Conservation (phyloP, 2,329 filamentous ascomycete genomes). For the Fusarium annulatum region DNA sequence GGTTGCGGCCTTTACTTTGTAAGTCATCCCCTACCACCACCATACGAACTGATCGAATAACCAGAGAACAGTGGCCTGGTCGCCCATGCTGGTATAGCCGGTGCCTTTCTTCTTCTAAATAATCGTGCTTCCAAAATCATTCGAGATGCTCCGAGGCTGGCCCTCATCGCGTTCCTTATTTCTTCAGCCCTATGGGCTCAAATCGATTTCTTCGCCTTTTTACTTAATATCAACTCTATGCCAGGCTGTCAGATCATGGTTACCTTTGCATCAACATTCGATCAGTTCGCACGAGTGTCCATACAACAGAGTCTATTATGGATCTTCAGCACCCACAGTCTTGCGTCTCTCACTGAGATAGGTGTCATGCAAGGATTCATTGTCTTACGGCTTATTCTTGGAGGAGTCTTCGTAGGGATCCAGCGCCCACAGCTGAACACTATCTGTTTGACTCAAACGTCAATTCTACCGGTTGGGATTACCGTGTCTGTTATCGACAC, state of each 20-base stretch:
- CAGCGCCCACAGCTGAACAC: conserved; percentile 63
- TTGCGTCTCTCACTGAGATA: conserved; percentile 50
- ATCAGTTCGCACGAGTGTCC: conserved; percentile 65
- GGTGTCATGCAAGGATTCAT: conserved; percentile 60
- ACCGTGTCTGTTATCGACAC: conserved; percentile 58
- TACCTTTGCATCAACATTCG: conserved; percentile 64
- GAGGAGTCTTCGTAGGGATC: conserved; percentile 65
- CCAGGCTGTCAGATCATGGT: conserved; percentile 64
- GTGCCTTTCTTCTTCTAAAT: conserved; percentile 59
- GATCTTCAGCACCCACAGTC: conserved; percentile 56
- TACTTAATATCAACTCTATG: conserved; percentile 57
- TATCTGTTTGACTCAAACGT: conserved; percentile 63
- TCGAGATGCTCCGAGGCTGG: conserved; percentile 71
- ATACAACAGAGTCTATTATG: conserved; percentile 67
- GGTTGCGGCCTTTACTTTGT: conserved; percentile 67
- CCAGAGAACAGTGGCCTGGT: conserved; percentile 59
- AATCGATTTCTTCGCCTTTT: conserved; percentile 61
- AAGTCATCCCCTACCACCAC: conserved; percentile 39
- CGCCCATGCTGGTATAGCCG: conserved; percentile 62
- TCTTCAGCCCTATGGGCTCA: conserved; percentile 65
- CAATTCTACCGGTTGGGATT: conserved; percentile 58
- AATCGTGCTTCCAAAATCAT: conserved; percentile 61
- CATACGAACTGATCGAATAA: conserved; percentile 40
- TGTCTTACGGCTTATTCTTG: conserved; percentile 61
- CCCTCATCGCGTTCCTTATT: conserved; percentile 66